A percentile compares a stretch with the other conserved stretches of the same genome.
Evolutionary conservation across 2,329 filamentous ascomycete genomes (phyloP).

Genomic region (Penicillium verrucosum): DNA sequence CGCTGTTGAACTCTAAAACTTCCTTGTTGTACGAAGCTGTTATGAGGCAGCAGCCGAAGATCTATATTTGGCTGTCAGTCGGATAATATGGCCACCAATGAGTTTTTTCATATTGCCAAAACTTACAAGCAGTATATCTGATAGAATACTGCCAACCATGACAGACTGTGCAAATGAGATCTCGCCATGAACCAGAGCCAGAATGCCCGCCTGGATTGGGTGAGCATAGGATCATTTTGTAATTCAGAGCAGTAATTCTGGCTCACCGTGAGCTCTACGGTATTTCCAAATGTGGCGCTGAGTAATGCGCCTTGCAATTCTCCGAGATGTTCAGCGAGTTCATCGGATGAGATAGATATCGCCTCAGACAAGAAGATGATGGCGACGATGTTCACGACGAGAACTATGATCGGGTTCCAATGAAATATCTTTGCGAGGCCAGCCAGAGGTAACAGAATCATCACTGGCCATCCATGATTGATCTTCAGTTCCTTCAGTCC

Average conservation of each 20-base stretch:
- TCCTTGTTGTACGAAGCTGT: slow-evolving; percentile 64
- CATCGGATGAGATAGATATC: slow-evolving; percentile 10
- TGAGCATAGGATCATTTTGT: background rate
- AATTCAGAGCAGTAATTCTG: background rate
- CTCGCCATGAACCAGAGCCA: slow-evolving; percentile 73
- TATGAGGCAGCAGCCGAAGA: slow-evolving; percentile 70
- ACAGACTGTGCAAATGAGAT: slow-evolving; percentile 87
- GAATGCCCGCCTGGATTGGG: slow-evolving; percentile 62
- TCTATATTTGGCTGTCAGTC: background rate
- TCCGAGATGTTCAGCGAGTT: slow-evolving; percentile 7
- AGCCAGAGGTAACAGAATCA: slow-evolving; percentile 8
- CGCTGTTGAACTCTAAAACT: slow-evolving; percentile 53
- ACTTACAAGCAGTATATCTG: slow-evolving; percentile 71
- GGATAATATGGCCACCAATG: background rate
- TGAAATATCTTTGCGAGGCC: slow-evolving; percentile 6
- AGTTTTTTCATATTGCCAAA: no score
- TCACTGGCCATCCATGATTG: background rate
- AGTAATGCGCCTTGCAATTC: slow-evolving; percentile 13
- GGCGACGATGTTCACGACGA: slow-evolving; percentile 10
- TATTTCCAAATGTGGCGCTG: slow-evolving; percentile 13
- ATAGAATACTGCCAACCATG: slow-evolving; percentile 86
- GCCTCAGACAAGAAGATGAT: slow-evolving; percentile 10
- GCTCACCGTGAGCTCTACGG: slow-evolving; percentile 13
- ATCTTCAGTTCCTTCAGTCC: background rate
- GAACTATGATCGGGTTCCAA: slow-evolving; percentile 8